These are phyloP conservation scores for Stachybotrys elegans DNA, from an alignment of 2,329 filamentous ascomycete genomes.

Conservation along the genomic window DNA sequence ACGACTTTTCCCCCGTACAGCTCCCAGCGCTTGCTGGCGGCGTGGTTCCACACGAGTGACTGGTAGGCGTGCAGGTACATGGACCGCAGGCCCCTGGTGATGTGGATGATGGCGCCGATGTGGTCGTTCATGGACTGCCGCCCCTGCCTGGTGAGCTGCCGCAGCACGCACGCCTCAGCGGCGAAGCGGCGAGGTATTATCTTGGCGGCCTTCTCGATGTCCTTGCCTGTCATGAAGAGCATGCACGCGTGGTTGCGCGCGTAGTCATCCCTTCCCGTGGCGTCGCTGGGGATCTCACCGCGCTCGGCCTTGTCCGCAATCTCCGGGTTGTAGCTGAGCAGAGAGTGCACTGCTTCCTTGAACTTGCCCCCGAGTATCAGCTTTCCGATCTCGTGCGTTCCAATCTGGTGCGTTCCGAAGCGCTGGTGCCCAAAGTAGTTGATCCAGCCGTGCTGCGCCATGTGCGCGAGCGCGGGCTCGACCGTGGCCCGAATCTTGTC, in stretches of 20 bases:
- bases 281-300: slow-evolving; percentile 31
- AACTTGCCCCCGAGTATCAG: slow-evolving; percentile 80
- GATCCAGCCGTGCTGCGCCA: slow-evolving; percentile 76
- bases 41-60: slow-evolving; percentile 88
- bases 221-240: slow-evolving; percentile 60
- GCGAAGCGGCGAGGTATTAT: slow-evolving; percentile 75
- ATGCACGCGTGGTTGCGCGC: slow-evolving; percentile 74
- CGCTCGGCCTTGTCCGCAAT: slow-evolving; percentile 43
- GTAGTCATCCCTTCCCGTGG: slow-evolving; percentile 69
- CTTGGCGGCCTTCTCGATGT: slow-evolving; percentile 55
- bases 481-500: slow-evolving; percentile 33
- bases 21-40: slow-evolving; percentile 74
- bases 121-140: slow-evolving; percentile 58
- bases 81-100: slow-evolving; percentile 75
- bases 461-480: slow-evolving; percentile 56
- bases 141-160: slow-evolving; percentile 58
- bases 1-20: slow-evolving; percentile 69
- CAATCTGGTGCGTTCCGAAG: slow-evolving; percentile 82
- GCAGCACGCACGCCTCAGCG: slow-evolving; percentile 74
- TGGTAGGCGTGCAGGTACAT: slow-evolving; percentile 99
- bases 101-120: slow-evolving; percentile 72
- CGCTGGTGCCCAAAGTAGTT: slow-evolving; percentile 99
- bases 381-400: slow-evolving; percentile 80
- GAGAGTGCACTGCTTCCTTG: slow-evolving; percentile 70
- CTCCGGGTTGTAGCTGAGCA: slow-evolving; percentile 67